These are phyloP conservation scores for Luvunga scandens DNA, from an alignment of 345 rosid genomes.

Conservation along the genomic window DNA sequence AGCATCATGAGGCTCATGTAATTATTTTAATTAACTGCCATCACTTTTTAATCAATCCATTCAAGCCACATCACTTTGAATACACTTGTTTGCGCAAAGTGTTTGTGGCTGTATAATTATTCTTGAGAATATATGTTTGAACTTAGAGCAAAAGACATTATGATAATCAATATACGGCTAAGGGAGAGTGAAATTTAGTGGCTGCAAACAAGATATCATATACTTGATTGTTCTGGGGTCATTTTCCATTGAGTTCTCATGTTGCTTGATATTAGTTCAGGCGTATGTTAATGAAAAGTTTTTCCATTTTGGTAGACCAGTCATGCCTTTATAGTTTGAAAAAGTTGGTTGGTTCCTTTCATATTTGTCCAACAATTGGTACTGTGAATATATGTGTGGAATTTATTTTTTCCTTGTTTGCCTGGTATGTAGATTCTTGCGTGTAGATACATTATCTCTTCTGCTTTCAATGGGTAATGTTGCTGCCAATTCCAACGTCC, in stretches of 20 bases:
- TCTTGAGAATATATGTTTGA: neutral
- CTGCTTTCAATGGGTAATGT: constrained; percentile 87
- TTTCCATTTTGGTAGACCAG: neutral
- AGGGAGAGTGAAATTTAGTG: constrained; percentile 3
- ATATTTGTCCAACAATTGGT: neutral
- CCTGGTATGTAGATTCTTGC: constrained; percentile 53
- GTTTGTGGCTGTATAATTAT: no score
- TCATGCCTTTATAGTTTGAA: neutral
- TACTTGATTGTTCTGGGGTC: neutral
- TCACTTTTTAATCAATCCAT: no score
- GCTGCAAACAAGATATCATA: neutral
- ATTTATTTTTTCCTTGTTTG: constrained; percentile 1
- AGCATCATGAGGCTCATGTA: no score
- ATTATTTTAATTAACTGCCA: no score
- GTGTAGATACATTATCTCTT: constrained; percentile 79
- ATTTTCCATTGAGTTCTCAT: neutral
- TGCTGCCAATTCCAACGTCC: constrained; percentile 70
- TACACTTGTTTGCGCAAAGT: no score
- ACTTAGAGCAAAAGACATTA: neutral
- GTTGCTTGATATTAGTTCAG: neutral
- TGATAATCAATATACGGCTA: neutral
- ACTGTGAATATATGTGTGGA: neutral
- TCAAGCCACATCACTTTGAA: no score
- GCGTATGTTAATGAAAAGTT: neutral
- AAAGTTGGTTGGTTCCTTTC: neutral